Percentiles rank a stretch among this genome's conserved stretches.
phyloP scores from a whole-genome alignment of 1,139 yeast species.

The Hemisphaericaspora xylanilytica region DNA sequence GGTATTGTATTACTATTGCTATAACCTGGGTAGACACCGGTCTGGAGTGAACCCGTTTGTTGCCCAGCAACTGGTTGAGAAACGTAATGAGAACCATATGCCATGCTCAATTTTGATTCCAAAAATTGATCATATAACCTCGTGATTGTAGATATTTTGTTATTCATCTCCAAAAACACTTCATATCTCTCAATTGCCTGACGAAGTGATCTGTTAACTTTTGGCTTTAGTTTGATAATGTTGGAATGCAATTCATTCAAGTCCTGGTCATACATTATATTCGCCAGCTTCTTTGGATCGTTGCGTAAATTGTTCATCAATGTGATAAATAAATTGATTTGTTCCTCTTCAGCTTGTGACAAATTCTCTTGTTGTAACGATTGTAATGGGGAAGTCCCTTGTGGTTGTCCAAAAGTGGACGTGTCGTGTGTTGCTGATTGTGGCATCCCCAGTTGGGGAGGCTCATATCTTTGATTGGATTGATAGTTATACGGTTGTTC shows the following conservation, averaged over 20 bases:
- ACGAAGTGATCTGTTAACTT: conserved; percentile 63
- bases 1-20: not conserved
- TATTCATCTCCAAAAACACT: conserved; percentile 69
- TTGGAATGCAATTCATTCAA: conserved; percentile 64
- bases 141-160: conserved; percentile 76
- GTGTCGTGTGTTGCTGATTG: conserved; percentile 8
- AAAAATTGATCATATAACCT: conserved; percentile 75
- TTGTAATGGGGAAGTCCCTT: conserved; percentile 15
- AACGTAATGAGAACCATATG: conserved; percentile 39
- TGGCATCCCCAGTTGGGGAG: no score
- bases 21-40: not conserved
- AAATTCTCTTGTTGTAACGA: conserved; percentile 32
- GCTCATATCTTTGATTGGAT: conserved; percentile 8
- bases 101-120: conserved; percentile 60
- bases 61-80: conserved; percentile 1
- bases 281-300: conserved; percentile 48
- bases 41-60: not conserved
- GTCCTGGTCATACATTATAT: conserved; percentile 58
- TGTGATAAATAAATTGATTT: conserved; percentile 67
- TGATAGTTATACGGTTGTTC: conserved; percentile 7
- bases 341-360: conserved; percentile 61
- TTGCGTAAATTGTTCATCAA: conserved; percentile 54
- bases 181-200: conserved; percentile 69
- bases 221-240: conserved; percentile 69
- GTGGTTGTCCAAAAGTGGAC: conserved; percentile 6